A percentile compares a stretch with the other conserved stretches of the same genome.
These are phyloP conservation scores for Diphasiastrum complanatum DNA, from an alignment of 83 land plant species.

Conservation along the genomic window DNA sequence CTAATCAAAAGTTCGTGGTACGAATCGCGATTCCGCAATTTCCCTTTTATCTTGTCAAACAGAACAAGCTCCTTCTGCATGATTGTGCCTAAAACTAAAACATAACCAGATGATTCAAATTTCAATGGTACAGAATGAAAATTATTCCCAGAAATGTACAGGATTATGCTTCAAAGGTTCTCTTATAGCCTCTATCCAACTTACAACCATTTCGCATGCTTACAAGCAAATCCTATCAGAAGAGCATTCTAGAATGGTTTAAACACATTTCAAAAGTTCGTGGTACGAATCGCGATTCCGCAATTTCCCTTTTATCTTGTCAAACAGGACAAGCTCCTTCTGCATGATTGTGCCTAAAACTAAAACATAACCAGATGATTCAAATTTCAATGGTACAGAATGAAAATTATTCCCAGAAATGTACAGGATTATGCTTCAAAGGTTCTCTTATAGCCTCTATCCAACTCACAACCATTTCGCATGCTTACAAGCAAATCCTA, in stretches of 20 bases:
- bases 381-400: neutral
- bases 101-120: neutral
- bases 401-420: no score
- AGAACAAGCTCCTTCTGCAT: neutral
- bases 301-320: slow-evolving; percentile 20
- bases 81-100: neutral
- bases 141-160: no score
- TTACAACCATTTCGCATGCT: no score
- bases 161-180: no score
- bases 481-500: no score
- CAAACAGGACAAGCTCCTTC: slow-evolving; percentile 3
- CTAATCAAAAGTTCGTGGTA: slow-evolving; percentile 33
- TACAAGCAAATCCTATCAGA: no score
- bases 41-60: slow-evolving; percentile 20
- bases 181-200: no score
- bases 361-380: neutral
- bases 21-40: slow-evolving; percentile 24
- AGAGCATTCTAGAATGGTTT: no score
- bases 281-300: slow-evolving; percentile 31
- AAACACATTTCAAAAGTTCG: slow-evolving; percentile 28
- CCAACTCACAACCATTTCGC: no score
- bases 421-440: no score
- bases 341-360: neutral
- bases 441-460: no score
- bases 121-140: no score